Conservation (phyloP, 768 basidiomycete species). For the Pisolithus sp. region DNA sequence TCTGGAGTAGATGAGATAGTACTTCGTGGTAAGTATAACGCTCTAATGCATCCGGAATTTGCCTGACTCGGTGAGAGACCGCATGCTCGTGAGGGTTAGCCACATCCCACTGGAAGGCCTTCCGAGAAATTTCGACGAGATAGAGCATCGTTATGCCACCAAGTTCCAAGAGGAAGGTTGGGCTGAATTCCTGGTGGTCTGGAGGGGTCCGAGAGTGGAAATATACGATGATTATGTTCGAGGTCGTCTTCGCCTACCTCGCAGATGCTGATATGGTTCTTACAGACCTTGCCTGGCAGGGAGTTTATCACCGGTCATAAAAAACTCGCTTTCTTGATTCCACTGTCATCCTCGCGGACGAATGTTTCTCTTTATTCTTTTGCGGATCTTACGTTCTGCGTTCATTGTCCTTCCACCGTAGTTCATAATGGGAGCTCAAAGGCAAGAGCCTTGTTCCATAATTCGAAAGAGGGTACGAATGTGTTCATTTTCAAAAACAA, state of each 20-base stretch:
- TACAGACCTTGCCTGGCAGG: slow-evolving; percentile 55
- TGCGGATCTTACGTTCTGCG: slow-evolving; percentile 76
- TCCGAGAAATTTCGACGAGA: slow-evolving; percentile 55
- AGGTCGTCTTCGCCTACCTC: slow-evolving; percentile 2
- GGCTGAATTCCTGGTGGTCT: slow-evolving; percentile 82
- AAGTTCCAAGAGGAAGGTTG: slow-evolving; percentile 59
- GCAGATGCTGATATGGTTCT: slow-evolving; percentile 4
- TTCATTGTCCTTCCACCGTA: slow-evolving; percentile 57
- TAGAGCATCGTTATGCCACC: slow-evolving; percentile 55
- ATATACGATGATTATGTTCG: slow-evolving; percentile 81
- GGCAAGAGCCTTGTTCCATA: slow-evolving; percentile 43
- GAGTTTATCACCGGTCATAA: slow-evolving; percentile 69
- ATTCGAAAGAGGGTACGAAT: slow-evolving; percentile 62
- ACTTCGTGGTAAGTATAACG: slow-evolving; percentile 57
- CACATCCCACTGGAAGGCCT: slow-evolving; percentile 53
- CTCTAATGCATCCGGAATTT: background rate
- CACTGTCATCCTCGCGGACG: slow-evolving; percentile 56
- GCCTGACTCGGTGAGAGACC: slow-evolving; percentile 46
- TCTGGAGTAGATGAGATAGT: slow-evolving; percentile 46
- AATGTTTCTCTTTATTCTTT: slow-evolving; percentile 82
- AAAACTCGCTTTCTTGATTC: slow-evolving; percentile 72
- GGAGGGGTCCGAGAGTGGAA: slow-evolving; percentile 73
- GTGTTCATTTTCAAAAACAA: slow-evolving; percentile 84
- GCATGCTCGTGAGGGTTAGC: slow-evolving; percentile 80
- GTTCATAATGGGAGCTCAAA: slow-evolving; percentile 33